phyloP scores from a whole-genome alignment of 768 basidiomycete species.

The Agrocybe chaxingu region DNA sequence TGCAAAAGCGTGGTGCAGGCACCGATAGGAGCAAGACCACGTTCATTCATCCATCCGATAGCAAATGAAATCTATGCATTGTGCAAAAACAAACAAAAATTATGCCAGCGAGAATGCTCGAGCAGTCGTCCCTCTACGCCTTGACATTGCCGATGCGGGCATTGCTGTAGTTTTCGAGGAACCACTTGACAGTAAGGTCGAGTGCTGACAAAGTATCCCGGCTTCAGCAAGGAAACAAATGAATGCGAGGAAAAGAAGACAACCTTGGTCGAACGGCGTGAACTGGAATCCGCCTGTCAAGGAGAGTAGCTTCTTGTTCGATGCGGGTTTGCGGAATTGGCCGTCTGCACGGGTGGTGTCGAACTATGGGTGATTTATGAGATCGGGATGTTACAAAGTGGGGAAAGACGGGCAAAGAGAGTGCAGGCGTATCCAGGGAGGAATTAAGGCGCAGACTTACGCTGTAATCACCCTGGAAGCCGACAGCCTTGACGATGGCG shows the following conservation, averaged over 20 bases:
- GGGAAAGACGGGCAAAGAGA: no score
- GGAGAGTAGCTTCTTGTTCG: constrained; percentile 81
- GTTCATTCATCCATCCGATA: no score
- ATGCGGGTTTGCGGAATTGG: constrained; percentile 95
- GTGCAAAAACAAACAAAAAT: no score
- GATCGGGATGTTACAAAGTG: background rate
- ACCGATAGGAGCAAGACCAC: no score
- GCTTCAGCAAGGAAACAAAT: background rate
- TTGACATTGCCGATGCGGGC: constrained; percentile 51
- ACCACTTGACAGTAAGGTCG: constrained; percentile 80
- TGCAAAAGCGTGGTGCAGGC: no score
- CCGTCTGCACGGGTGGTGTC: constrained; percentile 85
- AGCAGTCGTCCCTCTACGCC: background rate
- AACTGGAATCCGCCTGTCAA: constrained; percentile 83
- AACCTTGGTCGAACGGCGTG: constrained; percentile 86
- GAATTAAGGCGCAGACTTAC: constrained; percentile 34
- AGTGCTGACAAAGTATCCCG: constrained; percentile 50
- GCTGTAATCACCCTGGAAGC: constrained; percentile 72
- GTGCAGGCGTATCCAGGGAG: no score
- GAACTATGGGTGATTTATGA: constrained; percentile 46
- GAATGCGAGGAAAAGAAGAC: constrained; percentile 11
- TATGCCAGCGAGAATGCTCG: no score
- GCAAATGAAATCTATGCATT: no score
- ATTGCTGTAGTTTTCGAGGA: constrained; percentile 73
- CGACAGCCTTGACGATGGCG: constrained; percentile 82